Conservation (phyloP, 2,329 filamentous ascomycete genomes). For the Alternaria alternata region DNA sequence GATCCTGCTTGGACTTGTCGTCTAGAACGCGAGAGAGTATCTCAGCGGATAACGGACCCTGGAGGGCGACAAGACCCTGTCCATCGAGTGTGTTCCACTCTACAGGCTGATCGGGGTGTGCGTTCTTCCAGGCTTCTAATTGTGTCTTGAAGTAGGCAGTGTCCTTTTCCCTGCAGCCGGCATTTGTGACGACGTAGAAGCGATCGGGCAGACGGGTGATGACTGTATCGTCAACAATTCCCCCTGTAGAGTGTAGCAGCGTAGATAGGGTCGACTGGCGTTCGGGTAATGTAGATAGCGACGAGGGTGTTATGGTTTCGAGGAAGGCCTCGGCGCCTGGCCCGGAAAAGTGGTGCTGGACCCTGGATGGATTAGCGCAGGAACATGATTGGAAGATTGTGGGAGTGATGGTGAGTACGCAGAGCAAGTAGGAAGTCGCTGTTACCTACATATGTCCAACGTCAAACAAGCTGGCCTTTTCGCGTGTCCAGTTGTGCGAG, state of each 20-base stretch:
- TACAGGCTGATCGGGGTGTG: slow-evolving; percentile 55
- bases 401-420: background rate
- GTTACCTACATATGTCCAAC: slow-evolving; percentile 86
- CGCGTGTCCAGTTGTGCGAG: slow-evolving; percentile 89
- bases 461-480: slow-evolving; percentile 90
- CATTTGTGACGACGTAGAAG: slow-evolving; percentile 97
- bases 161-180: slow-evolving; percentile 90
- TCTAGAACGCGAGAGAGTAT: slow-evolving; percentile 73
- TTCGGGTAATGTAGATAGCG: slow-evolving; percentile 67
- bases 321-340: slow-evolving; percentile 82
- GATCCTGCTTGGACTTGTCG: slow-evolving; percentile 49
- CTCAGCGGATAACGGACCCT: slow-evolving; percentile 79
- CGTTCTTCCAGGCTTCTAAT: slow-evolving; percentile 62
- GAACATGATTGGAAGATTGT: background rate
- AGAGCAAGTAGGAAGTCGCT: background rate
- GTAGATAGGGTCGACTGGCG: slow-evolving; percentile 85
- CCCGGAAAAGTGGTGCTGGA: slow-evolving; percentile 84
- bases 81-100: slow-evolving; percentile 75
- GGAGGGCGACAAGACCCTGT: slow-evolving; percentile 84
- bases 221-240: slow-evolving; percentile 94
- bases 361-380: slow-evolving; percentile 53
- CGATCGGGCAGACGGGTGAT: slow-evolving; percentile 73
- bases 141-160: slow-evolving; percentile 76
- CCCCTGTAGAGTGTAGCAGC: slow-evolving; percentile 79
- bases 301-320: slow-evolving; percentile 82